Base-by-base conservation (phyloP, 2,329 filamentous ascomycete genomes). In the Pestalotiopsis sp. region DNA sequence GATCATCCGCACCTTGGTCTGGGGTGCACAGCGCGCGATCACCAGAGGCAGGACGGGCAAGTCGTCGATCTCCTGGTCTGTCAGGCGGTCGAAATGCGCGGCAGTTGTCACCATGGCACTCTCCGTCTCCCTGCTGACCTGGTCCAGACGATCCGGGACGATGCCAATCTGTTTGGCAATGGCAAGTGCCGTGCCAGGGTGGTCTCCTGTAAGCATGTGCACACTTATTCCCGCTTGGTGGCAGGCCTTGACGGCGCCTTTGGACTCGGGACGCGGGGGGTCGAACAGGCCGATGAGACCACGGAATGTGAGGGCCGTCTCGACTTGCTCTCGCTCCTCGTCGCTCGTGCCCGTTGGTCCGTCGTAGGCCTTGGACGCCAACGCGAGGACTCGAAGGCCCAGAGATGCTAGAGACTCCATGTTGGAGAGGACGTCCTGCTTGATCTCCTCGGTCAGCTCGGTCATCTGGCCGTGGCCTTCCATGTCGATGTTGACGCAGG, bases 1-100 rank as follows among this genome's bases (percentile, higher is more conserved):
- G 70, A 93, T 91, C 91, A 93, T 92, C 66, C 90, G 85, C 20
- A 91, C 89, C 77, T 93, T 93, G 13, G 91, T 92, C 65, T 87
- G 85, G 1, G 91, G 91, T 2, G 89, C 88, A 73, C 90, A 92
- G 30, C 90, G 85, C 44, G 90, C 90, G 69, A 92, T 89, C 4
- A 92, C 90, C 2, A 92, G 81, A 3, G 90, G 90, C 0, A 92
- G 79, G 2, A 89, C 85, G 0, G 89, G 89, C 9, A 92, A 82
- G 11, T 81, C 73, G 70, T 92, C 90, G 40, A 92, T 87, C 71
- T 92, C 83, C 0, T 87, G 84, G 52, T 92, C 88, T 1, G 83
- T 83, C 26, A 92, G 78, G 24, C 85, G 84, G 73, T 92, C 90
- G 68, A 92, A 92, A 67, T 89, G 82, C 11, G 85, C 78, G 4